These are phyloP conservation scores for Podosphaera aphanis DNA, from an alignment of 2,329 filamentous ascomycete species.

Conservation along the genomic window DNA sequence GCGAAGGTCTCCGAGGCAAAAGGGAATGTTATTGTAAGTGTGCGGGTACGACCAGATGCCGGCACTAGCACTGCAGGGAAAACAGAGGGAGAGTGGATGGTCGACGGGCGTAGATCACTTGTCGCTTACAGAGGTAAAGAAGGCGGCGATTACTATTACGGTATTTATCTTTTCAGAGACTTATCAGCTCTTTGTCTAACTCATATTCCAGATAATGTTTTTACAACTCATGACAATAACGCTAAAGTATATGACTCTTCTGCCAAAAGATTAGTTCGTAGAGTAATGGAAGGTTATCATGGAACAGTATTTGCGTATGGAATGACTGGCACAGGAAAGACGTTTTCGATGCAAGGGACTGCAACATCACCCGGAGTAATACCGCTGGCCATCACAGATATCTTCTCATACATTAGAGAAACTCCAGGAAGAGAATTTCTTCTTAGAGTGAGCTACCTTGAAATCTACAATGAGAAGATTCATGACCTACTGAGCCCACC, in stretches of 20 bases:
- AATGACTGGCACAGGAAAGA: constrained; percentile 97
- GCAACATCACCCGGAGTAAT: constrained; percentile 90
- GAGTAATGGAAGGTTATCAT: constrained; percentile 98
- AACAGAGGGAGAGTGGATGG: constrained; percentile 68
- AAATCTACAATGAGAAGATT: constrained; percentile 97
- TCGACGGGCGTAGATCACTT: constrained; percentile 62
- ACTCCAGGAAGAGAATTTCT: constrained; percentile 87
- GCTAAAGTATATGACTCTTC: constrained; percentile 81
- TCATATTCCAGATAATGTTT: constrained; percentile 60
- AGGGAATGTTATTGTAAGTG: constrained; percentile 88
- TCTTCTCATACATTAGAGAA: constrained; percentile 96
- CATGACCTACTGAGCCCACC: constrained; percentile 68
- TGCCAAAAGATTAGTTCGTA: constrained; percentile 77
- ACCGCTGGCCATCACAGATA: constrained; percentile 89
- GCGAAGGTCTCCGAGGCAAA: constrained; percentile 45
- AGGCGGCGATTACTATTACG: constrained; percentile 78
- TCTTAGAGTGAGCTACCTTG: constrained; percentile 85
- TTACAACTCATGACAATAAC: constrained; percentile 82
- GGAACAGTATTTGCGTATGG: constrained; percentile 96
- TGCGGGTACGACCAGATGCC: constrained; percentile 71
- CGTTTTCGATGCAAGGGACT: constrained; percentile 98
- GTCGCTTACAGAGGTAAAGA: constrained; percentile 74
- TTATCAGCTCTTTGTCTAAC: constrained; percentile 4
- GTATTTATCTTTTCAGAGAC: constrained; percentile 24
- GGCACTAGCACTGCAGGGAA: constrained; percentile 33